Conservation (phyloP, 2,329 filamentous ascomycete species). For the Clarireedia hainanense region DNA sequence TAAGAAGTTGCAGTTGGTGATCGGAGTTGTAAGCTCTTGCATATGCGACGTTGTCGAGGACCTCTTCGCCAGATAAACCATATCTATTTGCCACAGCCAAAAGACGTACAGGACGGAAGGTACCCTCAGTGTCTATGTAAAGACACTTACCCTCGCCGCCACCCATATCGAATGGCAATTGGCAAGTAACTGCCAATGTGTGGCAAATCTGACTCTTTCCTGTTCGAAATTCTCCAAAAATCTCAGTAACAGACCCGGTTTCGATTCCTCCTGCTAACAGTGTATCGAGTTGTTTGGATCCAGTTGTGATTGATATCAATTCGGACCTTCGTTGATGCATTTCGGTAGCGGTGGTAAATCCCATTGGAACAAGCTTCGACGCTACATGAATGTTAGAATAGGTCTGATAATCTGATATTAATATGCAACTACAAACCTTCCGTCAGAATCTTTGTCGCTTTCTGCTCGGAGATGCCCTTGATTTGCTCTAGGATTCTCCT, state of each 20-base stretch:
- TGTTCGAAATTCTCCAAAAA: conserved; percentile 96
- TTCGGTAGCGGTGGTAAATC: conserved; percentile 96
- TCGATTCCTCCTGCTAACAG: conserved; percentile 90
- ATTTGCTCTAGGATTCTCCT: conserved; percentile 82
- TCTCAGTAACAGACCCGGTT: conserved; percentile 94
- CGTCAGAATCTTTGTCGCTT: conserved; percentile 81
- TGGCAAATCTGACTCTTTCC: conserved; percentile 99
- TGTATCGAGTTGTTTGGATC: conserved; percentile 95
- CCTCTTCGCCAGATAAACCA: conserved; percentile 91
- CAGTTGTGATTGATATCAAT: conserved; percentile 95
- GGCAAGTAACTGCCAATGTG: conserved; percentile 95
- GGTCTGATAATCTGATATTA: background rate
- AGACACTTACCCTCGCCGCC: conserved; percentile 97
- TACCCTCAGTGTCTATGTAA: conserved; percentile 97
- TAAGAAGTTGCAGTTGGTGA: conserved; percentile 89
- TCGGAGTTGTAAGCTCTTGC: conserved; percentile 98
- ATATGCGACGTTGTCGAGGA: conserved; percentile 96
- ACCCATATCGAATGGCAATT: conserved; percentile 97
- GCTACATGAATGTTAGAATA: conserved; percentile 42
- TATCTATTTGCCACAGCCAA: conserved; percentile 90
- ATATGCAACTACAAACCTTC: conserved; percentile 54
- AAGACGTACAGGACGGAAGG: conserved; percentile 85
- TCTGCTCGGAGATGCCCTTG: conserved; percentile 96
- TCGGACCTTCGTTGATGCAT: conserved; percentile 97
- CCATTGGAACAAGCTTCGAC: conserved; percentile 95